Percentiles rank a stretch among this genome's conserved stretches.
Evolutionary conservation across 768 basidiomycete genomes (phyloP).

Genomic region (Lentinula detonsa): DNA sequence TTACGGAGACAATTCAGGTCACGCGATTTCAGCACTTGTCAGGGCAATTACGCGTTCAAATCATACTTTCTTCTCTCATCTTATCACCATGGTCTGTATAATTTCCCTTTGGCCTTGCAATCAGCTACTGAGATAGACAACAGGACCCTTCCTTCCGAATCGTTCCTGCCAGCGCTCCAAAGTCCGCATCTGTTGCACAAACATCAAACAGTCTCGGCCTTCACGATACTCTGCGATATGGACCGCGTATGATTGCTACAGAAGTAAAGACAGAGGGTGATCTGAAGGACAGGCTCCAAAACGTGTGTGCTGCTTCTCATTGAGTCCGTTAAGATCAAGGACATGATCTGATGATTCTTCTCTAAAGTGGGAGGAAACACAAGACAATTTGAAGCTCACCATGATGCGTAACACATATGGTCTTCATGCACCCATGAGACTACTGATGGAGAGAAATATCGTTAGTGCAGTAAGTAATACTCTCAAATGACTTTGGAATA

Average conservation of each 20-base stretch:
- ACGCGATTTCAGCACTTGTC: slow-evolving; percentile 1
- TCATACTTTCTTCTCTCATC: background rate
- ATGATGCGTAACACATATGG: slow-evolving; percentile 83
- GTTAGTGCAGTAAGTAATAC: slow-evolving; percentile 57
- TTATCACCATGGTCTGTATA: background rate
- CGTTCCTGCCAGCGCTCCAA: slow-evolving; percentile 48
- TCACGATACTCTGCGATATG: slow-evolving; percentile 85
- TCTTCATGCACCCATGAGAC: slow-evolving; percentile 81
- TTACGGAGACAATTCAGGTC: slow-evolving; percentile 2
- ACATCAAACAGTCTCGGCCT: slow-evolving; percentile 74
- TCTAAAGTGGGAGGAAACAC: slow-evolving; percentile 87
- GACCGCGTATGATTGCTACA: slow-evolving; percentile 73
- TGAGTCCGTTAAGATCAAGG: background rate
- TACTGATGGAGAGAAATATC: slow-evolving; percentile 91
- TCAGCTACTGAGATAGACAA: background rate
- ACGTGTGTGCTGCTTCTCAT: slow-evolving; percentile 39
- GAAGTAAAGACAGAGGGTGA: slow-evolving; percentile 58
- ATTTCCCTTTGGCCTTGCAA: background rate
- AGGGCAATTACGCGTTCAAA: slow-evolving; percentile 19
- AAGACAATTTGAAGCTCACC: slow-evolving; percentile 80
- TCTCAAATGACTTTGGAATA: background rate
- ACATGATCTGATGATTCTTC: background rate
- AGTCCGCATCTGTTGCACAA: slow-evolving; percentile 59
- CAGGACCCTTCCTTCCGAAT: slow-evolving; percentile 55
- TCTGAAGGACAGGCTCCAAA: slow-evolving; percentile 68